Evolutionary conservation across 2,329 filamentous ascomycete genomes (phyloP).

Genomic region (Ceratocystis diversiconidia): DNA sequence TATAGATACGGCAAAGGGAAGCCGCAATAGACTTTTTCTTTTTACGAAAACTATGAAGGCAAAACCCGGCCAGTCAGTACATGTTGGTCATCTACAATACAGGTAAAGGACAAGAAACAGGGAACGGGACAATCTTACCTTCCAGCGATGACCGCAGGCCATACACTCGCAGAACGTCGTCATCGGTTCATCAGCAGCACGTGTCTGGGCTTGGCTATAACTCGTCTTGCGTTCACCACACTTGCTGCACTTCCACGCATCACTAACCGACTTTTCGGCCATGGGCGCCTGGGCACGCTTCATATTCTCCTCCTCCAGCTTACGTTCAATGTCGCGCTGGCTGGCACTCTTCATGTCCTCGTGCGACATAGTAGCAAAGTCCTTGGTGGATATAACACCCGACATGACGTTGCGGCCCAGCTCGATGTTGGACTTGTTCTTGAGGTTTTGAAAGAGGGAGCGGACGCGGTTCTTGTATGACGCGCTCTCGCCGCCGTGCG

Average conservation of each 20-base stretch:
- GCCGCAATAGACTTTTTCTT: neutral
- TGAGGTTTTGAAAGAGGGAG: constrained; percentile 86
- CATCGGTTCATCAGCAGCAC: constrained; percentile 88
- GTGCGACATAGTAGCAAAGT: constrained; percentile 74
- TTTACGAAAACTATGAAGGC: constrained; percentile 15
- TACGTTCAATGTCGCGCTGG: constrained; percentile 59
- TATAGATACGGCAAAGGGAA: neutral
- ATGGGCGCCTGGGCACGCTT: constrained; percentile 90
- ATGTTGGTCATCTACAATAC: neutral
- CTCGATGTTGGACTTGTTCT: constrained; percentile 72
- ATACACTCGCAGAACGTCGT: constrained; percentile 62
- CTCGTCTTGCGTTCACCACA: constrained; percentile 89
- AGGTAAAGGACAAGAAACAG: too few species aligned
- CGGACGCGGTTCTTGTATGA: constrained; percentile 79
- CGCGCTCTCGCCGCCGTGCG: constrained; percentile 51
- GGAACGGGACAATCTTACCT: constrained; percentile 34
- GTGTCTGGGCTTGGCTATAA: constrained; percentile 91
- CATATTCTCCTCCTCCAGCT: constrained; percentile 84
- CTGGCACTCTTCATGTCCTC: constrained; percentile 84
- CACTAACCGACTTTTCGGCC: constrained; percentile 79
- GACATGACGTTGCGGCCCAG: constrained; percentile 63
- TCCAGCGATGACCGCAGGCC: constrained; percentile 56
- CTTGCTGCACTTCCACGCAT: constrained; percentile 75
- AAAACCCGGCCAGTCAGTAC: neutral
- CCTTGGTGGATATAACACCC: constrained; percentile 55